Base-by-base conservation (phyloP, 305 asterid genomes). In the Rubia tinctorum region DNA sequence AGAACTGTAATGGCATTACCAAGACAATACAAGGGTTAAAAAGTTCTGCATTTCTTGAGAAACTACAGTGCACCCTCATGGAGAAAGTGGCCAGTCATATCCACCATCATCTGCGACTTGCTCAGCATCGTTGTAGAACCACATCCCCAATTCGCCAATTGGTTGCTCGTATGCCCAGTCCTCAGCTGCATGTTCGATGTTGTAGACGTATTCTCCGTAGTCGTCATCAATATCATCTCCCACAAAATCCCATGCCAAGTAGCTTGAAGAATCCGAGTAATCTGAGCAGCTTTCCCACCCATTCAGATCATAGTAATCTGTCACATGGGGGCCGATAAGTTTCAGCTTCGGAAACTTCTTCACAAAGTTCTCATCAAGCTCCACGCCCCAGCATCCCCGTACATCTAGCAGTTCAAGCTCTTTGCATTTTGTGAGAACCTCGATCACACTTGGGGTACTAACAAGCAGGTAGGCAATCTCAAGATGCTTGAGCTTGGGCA, bases 331-430 rank as follows among this genome's bases (percentile, higher is more conserved):
- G 11, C 98, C 98, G 0, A 90, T 74, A 12, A 93, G 85, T 76
- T 84, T 90, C 76, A 93, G 18, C 74, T 76, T 77, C 0, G 81
- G 75, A 75, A 84, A 88, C 53, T 69, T 74, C 75, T 91, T 86
- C 81, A 88, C 23, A 40, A 86, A 83, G 69, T 81, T 78, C 18
- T 85, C 89, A 1, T 93, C 95, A 66, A 93, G 72, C 40, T 86
- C 79, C 68, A 93, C 97, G 13, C 84, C 71, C 96, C 96, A 91
- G 72, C 97, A 93, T 1, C 98, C 98, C 1, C 97, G 84, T 0
- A 93, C 75, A 23, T 93, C 97, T 3, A 93, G 82, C 14, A 86
- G 66, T 81, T 93, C 96, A 12, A 91, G 96, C 15, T 80, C 14
- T 62, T 71, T 79, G 84, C 96, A 93, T 18, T 77, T 86, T n/a